Percentiles rank a stretch among this genome's conserved stretches.
Conservation (phyloP, 208 protist genomes). For the Acanthamoeba sp. region DNA sequence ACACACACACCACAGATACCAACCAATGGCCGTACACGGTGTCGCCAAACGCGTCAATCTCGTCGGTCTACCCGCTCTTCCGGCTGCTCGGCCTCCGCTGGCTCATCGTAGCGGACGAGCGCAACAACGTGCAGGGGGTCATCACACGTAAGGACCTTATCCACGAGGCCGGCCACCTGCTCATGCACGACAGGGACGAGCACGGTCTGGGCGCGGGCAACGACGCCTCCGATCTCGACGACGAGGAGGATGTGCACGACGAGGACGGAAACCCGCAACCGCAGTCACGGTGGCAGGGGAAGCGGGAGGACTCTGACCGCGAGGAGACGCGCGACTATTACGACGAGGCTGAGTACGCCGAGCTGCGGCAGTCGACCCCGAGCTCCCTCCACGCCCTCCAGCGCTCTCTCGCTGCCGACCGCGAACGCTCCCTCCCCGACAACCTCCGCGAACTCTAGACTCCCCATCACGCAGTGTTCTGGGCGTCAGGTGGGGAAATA, state of each 20-base stretch:
- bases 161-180: background rate
- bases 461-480: too few species aligned
- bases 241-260: background rate
- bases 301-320: background rate
- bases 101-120: constrained; percentile 35
- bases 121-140: constrained; percentile 21
- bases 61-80: constrained; percentile 41
- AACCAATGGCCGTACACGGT: constrained; percentile 61
- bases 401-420: background rate
- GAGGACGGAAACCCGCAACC: background rate
- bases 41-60: background rate
- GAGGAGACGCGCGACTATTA: background rate
- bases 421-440: background rate
- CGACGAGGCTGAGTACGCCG: constrained; percentile 12
- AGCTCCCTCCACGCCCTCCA: background rate
- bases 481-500: too few species aligned
- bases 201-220: background rate
- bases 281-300: background rate
- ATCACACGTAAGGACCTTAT: constrained; percentile 60
- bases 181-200: background rate
- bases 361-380: background rate
- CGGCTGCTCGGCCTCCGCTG: constrained; percentile 29
- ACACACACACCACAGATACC: background rate
- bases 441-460: constrained; percentile 16
- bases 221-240: background rate